phyloP scores from a whole-genome alignment of 768 basidiomycete species.

The Hericium coralloides region DNA sequence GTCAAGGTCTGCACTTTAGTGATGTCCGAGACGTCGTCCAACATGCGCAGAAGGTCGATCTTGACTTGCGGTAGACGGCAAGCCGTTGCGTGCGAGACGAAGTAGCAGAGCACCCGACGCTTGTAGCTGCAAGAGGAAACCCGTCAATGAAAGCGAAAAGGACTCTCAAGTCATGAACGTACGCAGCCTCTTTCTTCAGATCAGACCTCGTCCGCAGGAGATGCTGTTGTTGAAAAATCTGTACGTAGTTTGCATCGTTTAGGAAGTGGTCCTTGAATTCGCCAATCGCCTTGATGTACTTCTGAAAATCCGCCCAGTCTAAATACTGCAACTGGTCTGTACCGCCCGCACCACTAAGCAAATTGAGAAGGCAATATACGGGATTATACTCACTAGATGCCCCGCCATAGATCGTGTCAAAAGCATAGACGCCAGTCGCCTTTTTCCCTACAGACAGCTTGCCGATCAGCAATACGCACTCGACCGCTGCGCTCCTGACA shows the following conservation, averaged over 20 bases:
- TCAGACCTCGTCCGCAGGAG: conserved; percentile 39
- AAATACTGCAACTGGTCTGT: conserved; percentile 54
- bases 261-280: conserved; percentile 45
- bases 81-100: conserved; percentile 70
- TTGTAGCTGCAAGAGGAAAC: conserved; percentile 42
- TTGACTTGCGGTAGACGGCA: conserved; percentile 41
- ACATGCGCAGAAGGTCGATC: conserved; percentile 40
- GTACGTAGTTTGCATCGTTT: conserved; percentile 51
- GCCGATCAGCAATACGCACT: conserved; percentile 43
- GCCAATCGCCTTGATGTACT: conserved; percentile 46
- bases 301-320: conserved; percentile 51
- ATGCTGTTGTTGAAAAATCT: conserved; percentile 51
- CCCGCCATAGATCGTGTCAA: conserved; percentile 65
- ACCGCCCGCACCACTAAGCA: conserved; percentile 4
- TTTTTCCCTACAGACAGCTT: conserved; percentile 30
- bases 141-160: background rate
- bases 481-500: conserved; percentile 43
- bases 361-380: background rate
- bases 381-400: conserved; percentile 32
- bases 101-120: conserved; percentile 60
- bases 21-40: conserved; percentile 39
- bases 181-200: conserved; percentile 47
- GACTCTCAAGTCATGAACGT: conserved; percentile 17
- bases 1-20: conserved; percentile 45
- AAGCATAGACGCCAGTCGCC: conserved; percentile 53